A percentile compares a stretch with the other conserved stretches of the same genome.
phyloP scores from a whole-genome alignment of 2,329 filamentous ascomycete genomes.

The Colletotrichum magnum region DNA sequence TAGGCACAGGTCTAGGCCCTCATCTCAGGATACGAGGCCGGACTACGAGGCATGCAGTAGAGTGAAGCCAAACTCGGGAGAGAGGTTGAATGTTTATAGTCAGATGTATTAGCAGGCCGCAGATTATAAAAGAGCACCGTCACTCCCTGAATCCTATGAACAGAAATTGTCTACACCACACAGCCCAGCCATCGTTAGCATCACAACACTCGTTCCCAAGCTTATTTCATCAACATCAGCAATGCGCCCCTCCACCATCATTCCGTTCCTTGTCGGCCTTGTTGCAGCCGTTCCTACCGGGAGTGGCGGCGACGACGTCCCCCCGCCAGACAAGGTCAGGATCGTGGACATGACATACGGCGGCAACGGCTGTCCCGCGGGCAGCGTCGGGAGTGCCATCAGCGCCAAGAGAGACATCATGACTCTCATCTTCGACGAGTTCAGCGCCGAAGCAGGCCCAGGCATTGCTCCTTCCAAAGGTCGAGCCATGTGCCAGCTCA shows the following conservation, averaged over 20 bases:
- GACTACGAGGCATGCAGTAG: too few species aligned
- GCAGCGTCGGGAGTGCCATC: constrained; percentile 44
- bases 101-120: too few species aligned
- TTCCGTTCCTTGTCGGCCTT: constrained; percentile 26
- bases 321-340: constrained; percentile 45
- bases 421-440: constrained; percentile 67
- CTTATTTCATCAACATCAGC: neutral
- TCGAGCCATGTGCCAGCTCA: constrained; percentile 69
- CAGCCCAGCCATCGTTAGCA: neutral
- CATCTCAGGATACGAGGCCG: too few species aligned
- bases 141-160: too few species aligned
- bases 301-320: constrained; percentile 28
- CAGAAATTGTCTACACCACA: neutral
- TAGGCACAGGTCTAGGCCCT: too few species aligned
- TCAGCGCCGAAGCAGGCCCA: constrained; percentile 64
- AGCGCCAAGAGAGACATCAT: constrained; percentile 50
- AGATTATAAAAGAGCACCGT: too few species aligned
- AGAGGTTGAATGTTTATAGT: too few species aligned
- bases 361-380: constrained; percentile 47
- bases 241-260: constrained; percentile 7
- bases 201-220: neutral
- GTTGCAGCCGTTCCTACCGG: constrained; percentile 26
- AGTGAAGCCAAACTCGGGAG: too few species aligned
- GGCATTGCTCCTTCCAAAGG: constrained; percentile 56
- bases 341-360: constrained; percentile 46